Conservation (phyloP, 768 basidiomycete genomes). For the button mushroom (Agaricus bisporus) region DNA sequence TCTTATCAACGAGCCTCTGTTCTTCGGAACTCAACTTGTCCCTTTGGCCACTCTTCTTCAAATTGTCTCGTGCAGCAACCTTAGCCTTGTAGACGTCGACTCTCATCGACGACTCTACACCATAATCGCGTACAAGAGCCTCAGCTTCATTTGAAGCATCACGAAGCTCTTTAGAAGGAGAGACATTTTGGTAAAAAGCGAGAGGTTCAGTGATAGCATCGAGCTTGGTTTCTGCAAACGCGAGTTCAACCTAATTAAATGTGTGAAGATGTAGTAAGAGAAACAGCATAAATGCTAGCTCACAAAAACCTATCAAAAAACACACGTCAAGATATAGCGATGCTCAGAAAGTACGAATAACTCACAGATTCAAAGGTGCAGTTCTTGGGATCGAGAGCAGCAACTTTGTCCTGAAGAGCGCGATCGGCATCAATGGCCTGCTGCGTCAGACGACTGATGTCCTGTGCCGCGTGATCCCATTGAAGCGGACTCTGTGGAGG, state of each 20-base stretch:
- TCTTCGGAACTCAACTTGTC: slow-evolving; percentile 61
- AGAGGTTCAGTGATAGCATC: slow-evolving; percentile 52
- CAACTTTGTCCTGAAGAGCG: slow-evolving; percentile 51
- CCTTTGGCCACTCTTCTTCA: slow-evolving; percentile 56
- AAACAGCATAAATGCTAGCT: slow-evolving; percentile 24
- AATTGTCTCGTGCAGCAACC: slow-evolving; percentile 60
- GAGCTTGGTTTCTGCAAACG: slow-evolving; percentile 50
- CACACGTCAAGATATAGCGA: slow-evolving; percentile 1
- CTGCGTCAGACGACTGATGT: slow-evolving; percentile 52
- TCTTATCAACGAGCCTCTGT: slow-evolving; percentile 73
- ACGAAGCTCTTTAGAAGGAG: slow-evolving; percentile 65
- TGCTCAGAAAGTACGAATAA: slow-evolving; percentile 1
- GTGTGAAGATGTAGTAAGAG: background rate
- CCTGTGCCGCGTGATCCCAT: slow-evolving; percentile 63
- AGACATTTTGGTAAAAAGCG: slow-evolving; percentile 79
- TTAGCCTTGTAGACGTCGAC: slow-evolving; percentile 76
- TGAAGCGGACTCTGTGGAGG: slow-evolving; percentile 61
- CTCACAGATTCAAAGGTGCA: slow-evolving; percentile 65
- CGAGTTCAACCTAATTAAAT: slow-evolving; percentile 46
- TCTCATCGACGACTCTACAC: slow-evolving; percentile 76
- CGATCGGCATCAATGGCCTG: slow-evolving; percentile 53
- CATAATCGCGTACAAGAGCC: slow-evolving; percentile 61
- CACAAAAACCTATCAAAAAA: slow-evolving; percentile 66
- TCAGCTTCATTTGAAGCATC: slow-evolving; percentile 78
- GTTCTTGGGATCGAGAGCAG: slow-evolving; percentile 45